Evolutionary conservation across 2,329 filamentous ascomycete species (phyloP), one percentile per base, ranked within the genome.

Genomic region (Diplodia corticola): DNA sequence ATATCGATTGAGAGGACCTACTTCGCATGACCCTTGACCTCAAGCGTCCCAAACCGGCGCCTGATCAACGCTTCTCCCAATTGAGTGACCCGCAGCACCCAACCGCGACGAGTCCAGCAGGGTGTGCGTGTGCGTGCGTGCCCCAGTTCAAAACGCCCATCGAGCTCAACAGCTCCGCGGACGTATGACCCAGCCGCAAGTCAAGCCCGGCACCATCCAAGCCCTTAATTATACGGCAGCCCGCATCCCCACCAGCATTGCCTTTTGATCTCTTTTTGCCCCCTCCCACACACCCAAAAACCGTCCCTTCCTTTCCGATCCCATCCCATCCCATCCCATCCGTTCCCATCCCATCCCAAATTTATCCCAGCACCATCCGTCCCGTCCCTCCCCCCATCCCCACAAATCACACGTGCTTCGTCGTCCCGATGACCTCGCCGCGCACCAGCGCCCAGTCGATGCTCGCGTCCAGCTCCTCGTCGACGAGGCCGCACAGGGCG

Each of bases 401-500:
- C n/a, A n/a, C n/a, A n/a, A n/a, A n/a, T 65, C 64, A 65, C 30
- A 65, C 64, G 75, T 97, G 93, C 79, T 95, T 97, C 73, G 93
- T 93, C 63, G 88, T 88, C 67, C 92, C 92, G 73, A 98, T 90
- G 33, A 90, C 88, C 67, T 89, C 88, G 4, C 94, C 94, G 76
- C 91, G 90, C 46, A 99, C 95, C 78, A 96, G 89, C 22, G 85
- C 84, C 95, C 95, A 99, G 80, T 97, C 89, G 75, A 99, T 98
- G 72, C 90, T 93, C 46, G 84, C 86, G 80, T 99, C 95, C 67
- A 98, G 82, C 71, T 91, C 86, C 79, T 97, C 93, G 77, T 99
- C 93, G 35, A 99, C 89, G 66, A 96, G 82, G 2, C 95, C 95
- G 67, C 95, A 91, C 17, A 96, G 85, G 69, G 93, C 93, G 55